These are phyloP conservation scores for Pseudopithomyces maydicus DNA, from an alignment of 2,329 filamentous ascomycete genomes.

Conservation along the genomic window DNA sequence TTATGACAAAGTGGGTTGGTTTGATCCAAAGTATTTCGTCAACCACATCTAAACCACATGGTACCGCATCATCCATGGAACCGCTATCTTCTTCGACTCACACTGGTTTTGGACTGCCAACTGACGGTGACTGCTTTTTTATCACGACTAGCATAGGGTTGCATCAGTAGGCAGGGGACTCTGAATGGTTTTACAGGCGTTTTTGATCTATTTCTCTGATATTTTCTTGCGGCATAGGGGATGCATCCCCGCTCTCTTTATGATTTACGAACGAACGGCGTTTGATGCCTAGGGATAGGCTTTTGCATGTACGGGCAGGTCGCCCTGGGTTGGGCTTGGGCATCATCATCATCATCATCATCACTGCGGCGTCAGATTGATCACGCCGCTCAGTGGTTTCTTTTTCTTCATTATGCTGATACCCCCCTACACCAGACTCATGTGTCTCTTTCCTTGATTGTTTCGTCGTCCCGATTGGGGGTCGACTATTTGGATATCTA, in stretches of 20 bases:
- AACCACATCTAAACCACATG: slow-evolving; percentile 44
- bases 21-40: slow-evolving; percentile 61
- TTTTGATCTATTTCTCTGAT: slow-evolving; percentile 8
- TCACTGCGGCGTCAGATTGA: slow-evolving; percentile 15
- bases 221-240: slow-evolving; percentile 24
- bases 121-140: not conserved
- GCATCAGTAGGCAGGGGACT: slow-evolving; percentile 27
- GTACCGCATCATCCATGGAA: no score
- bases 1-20: slow-evolving; percentile 86
- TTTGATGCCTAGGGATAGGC: slow-evolving; percentile 20
- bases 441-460: slow-evolving; percentile 17
- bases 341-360: not conserved
- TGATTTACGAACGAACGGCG: slow-evolving; percentile 34
- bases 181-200: slow-evolving; percentile 20
- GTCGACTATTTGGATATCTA: slow-evolving; percentile 10
- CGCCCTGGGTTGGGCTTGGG: slow-evolving; percentile 1
- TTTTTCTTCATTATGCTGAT: slow-evolving; percentile 32
- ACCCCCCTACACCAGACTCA: slow-evolving; percentile 28
- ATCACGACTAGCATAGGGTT: slow-evolving; percentile 23
- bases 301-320: slow-evolving; percentile 26
- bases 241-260: slow-evolving; percentile 19
- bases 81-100: not conserved
- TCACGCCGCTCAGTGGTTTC: slow-evolving; percentile 18
- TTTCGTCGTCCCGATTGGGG: slow-evolving; percentile 1
- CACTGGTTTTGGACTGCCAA: not conserved